Evolutionary conservation across 2,329 filamentous ascomycete species (phyloP).

Genomic region (Sphaerulina vaccinii): DNA sequence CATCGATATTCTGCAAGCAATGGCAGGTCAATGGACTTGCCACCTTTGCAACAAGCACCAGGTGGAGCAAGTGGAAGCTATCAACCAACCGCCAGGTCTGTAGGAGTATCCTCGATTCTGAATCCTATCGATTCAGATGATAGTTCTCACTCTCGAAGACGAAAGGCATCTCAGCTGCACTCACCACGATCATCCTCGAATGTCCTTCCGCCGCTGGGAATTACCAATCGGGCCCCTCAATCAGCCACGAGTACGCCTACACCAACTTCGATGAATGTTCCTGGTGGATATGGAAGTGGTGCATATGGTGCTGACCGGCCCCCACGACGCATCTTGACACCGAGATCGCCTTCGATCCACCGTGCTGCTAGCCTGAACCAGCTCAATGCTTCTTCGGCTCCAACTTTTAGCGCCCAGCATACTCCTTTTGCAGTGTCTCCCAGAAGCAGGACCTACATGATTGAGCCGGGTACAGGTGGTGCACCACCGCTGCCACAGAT

Average conservation of each 20-base stretch:
- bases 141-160: slow-evolving; percentile 37
- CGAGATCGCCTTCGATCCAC: slow-evolving; percentile 54
- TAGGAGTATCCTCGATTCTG: slow-evolving; percentile 48
- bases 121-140: slow-evolving; percentile 43
- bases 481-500: slow-evolving; percentile 50
- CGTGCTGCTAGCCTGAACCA: slow-evolving; percentile 53
- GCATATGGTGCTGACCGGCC: slow-evolving; percentile 11
- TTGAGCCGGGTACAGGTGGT: slow-evolving; percentile 46
- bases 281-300: neutral
- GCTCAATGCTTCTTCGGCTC: slow-evolving; percentile 43
- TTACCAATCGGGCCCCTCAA: slow-evolving; percentile 9
- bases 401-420: slow-evolving; percentile 50
- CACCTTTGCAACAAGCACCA: slow-evolving; percentile 31
- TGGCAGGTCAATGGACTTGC: slow-evolving; percentile 32
- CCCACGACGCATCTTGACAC: slow-evolving; percentile 54
- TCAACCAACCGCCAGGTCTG: slow-evolving; percentile 35
- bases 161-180: slow-evolving; percentile 47
- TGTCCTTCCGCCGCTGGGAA: slow-evolving; percentile 34
- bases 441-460: slow-evolving; percentile 43
- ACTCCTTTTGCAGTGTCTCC: slow-evolving; percentile 48
- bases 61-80: slow-evolving; percentile 24
- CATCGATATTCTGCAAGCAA: slow-evolving; percentile 20
- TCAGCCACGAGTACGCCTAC: slow-evolving; percentile 28
- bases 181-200: slow-evolving; percentile 41
- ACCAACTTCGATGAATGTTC: slow-evolving; percentile 18